These are phyloP conservation scores for Lentinus brumalis DNA, from an alignment of 768 basidiomycete genomes.

Conservation along the genomic window DNA sequence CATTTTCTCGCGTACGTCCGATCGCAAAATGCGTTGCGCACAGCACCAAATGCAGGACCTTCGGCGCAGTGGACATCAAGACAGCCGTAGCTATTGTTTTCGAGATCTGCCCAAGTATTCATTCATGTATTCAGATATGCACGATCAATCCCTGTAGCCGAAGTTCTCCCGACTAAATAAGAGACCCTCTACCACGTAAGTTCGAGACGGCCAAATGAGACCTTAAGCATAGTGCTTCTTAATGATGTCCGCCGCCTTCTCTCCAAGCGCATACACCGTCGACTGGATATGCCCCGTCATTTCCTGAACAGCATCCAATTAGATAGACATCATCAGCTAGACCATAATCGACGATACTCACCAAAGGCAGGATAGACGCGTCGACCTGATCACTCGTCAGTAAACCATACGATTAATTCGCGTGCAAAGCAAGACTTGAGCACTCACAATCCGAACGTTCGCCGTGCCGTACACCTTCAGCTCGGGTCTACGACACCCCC, in stretches of 20 bases:
- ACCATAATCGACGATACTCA: not conserved
- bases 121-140: too few relatives aligned
- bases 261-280: slow-evolving; percentile 3
- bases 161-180: too few relatives aligned
- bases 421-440: not conserved
- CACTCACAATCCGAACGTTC: slow-evolving; percentile 3
- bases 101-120: too few relatives aligned
- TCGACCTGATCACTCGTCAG: not conserved
- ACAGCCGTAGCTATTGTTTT: too few relatives aligned
- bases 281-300: not conserved
- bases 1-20: too few relatives aligned
- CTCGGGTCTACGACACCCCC: slow-evolving; percentile 4
- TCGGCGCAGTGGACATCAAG: too few relatives aligned
- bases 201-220: too few relatives aligned
- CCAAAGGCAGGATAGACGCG: slow-evolving; percentile 3
- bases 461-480: slow-evolving; percentile 3
- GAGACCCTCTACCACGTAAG: too few relatives aligned
- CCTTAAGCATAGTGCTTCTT: too few relatives aligned
- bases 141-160: too few relatives aligned
- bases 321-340: not conserved
- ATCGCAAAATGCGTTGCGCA: too few relatives aligned
- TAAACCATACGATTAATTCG: not conserved
- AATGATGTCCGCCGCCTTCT: not conserved
- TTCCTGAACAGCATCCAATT: not conserved
- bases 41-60: too few relatives aligned